Conservation (phyloP, 495 filamentous ascomycete genomes). For the Pyrenopolyporus hunteri region DNA sequence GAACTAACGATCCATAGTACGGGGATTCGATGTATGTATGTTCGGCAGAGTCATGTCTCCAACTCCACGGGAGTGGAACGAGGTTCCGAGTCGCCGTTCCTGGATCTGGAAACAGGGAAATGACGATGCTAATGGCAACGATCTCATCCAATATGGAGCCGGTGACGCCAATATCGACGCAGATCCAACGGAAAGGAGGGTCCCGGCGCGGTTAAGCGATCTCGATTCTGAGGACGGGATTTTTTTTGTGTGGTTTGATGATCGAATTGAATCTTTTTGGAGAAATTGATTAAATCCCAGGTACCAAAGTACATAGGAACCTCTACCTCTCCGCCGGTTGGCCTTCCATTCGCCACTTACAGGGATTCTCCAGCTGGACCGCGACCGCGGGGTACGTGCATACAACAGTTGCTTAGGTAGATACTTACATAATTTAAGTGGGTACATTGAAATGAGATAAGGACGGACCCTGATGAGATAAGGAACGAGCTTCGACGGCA, state of each 20-base stretch:
- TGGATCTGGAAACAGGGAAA: conserved; percentile 14
- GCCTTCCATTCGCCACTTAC: neutral
- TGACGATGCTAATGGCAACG: conserved; percentile 21
- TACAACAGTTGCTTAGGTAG: too few relatives aligned
- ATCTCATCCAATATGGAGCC: conserved; percentile 28
- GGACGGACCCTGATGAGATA: neutral
- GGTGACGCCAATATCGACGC: conserved; percentile 31
- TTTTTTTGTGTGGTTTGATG: conserved; percentile 24
- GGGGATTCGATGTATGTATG: conserved; percentile 1
- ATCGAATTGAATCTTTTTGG: conserved; percentile 25
- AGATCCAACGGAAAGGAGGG: conserved; percentile 30
- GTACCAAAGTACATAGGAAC: neutral
- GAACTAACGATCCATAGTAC: conserved; percentile 29
- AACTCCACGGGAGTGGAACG: conserved; percentile 19
- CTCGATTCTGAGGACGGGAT: conserved; percentile 18
- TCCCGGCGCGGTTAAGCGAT: conserved; percentile 17
- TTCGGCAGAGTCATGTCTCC: neutral
- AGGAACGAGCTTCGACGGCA: neutral
- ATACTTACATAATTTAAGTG: too few relatives aligned
- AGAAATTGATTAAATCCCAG: conserved; percentile 3
- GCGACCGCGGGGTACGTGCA: conserved; percentile 22
- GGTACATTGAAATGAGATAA: too few relatives aligned
- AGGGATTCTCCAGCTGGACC: conserved; percentile 25
- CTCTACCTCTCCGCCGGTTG: neutral
- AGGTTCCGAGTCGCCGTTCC: conserved; percentile 11